Evolutionary conservation across 768 basidiomycete species (phyloP).

Genomic region (Boletus sp.): DNA sequence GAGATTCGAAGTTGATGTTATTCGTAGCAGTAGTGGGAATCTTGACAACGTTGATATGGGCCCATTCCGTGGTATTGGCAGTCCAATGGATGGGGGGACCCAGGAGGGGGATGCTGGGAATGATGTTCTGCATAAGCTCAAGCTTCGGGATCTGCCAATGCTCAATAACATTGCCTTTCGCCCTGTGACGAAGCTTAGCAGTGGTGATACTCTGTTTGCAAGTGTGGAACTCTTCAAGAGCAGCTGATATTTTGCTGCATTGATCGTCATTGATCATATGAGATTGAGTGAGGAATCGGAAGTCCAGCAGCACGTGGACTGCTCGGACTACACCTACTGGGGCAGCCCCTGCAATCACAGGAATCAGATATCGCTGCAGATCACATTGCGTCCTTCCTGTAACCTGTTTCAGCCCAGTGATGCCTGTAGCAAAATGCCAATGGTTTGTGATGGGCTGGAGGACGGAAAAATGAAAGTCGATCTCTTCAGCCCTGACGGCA

Average conservation of each 20-base stretch:
- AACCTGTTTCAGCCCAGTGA: background rate
- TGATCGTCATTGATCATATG: background rate
- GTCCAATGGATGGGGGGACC: slow-evolving; percentile 36
- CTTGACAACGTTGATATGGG: slow-evolving; percentile 36
- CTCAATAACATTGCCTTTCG: slow-evolving; percentile 24
- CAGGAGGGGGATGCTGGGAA: slow-evolving; percentile 26
- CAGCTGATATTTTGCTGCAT: background rate
- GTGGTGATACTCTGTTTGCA: background rate
- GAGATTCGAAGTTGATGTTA: slow-evolving; percentile 34
- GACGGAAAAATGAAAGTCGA: too few species aligned
- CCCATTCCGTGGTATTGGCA: slow-evolving; percentile 35
- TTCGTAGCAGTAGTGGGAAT: slow-evolving; percentile 24
- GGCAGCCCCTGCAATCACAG: background rate
- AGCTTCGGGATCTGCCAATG: slow-evolving; percentile 45
- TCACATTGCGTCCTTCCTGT: background rate
- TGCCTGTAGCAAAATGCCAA: too few species aligned
- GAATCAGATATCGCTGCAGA: background rate
- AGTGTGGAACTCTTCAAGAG: background rate
- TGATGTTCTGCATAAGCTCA: slow-evolving; percentile 36
- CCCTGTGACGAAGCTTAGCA: slow-evolving; percentile 12
- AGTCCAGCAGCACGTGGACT: background rate
- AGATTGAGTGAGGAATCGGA: background rate
- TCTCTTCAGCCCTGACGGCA: too few species aligned
- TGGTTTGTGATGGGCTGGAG: too few species aligned
- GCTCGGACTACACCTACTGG: background rate